Percentiles rank a stretch among this genome's conserved stretches.
These are phyloP conservation scores for Grosmannia huntii DNA, from an alignment of 2,329 filamentous ascomycete genomes.

Conservation along the genomic window DNA sequence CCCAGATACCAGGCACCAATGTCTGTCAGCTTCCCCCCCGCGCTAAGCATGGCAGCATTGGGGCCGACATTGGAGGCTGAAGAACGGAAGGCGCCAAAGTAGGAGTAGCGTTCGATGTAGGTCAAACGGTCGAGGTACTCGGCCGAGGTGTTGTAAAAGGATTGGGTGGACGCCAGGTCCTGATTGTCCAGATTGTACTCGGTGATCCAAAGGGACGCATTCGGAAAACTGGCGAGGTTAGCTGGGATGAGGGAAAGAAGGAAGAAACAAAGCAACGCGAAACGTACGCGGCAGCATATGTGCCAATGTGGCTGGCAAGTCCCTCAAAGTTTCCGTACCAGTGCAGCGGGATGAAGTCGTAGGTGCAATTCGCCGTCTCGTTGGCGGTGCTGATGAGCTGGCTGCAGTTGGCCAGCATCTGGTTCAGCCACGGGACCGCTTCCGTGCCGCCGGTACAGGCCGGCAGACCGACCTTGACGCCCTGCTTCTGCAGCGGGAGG, in stretches of 20 bases:
- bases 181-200: slow-evolving; percentile 56
- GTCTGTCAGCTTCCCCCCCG: slow-evolving; percentile 56
- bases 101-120: slow-evolving; percentile 56
- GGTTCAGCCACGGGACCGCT: slow-evolving; percentile 53
- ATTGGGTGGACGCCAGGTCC: slow-evolving; percentile 42
- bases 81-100: slow-evolving; percentile 64
- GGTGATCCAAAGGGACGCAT: slow-evolving; percentile 60
- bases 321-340: slow-evolving; percentile 61
- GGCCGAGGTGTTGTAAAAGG: slow-evolving; percentile 54
- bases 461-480: slow-evolving; percentile 57
- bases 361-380: slow-evolving; percentile 39
- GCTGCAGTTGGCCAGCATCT: slow-evolving; percentile 53
- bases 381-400: slow-evolving; percentile 35
- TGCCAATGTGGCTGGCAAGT: slow-evolving; percentile 52
- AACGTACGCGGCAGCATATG: slow-evolving; percentile 33
- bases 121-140: slow-evolving; percentile 53
- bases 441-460: slow-evolving; percentile 49
- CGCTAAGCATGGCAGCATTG: slow-evolving; percentile 58
- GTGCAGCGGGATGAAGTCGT: slow-evolving; percentile 51
- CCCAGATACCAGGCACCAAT: slow-evolving; percentile 72
- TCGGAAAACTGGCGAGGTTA: slow-evolving; percentile 36
- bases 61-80: slow-evolving; percentile 60
- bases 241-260: background rate
- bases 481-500: slow-evolving; percentile 50
- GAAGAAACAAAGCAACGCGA: background rate